phyloP scores from a whole-genome alignment of 805 yeast species.

The Pichia pseudocactophila region DNA sequence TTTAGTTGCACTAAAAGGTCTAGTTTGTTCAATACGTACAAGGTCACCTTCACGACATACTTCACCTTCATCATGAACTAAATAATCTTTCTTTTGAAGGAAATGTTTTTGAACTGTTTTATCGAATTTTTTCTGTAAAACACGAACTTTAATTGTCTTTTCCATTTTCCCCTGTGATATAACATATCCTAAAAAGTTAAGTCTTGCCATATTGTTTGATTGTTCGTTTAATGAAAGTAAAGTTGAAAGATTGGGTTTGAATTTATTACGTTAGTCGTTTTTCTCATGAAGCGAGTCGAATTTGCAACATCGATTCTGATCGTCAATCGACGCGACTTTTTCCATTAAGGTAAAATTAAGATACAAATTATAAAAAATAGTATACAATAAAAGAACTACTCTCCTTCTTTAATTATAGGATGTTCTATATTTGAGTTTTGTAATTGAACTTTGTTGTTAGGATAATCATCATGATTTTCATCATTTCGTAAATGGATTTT shows the following conservation, averaged over 20 bases:
- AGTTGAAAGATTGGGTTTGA: too few relatives aligned
- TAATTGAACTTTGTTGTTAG: not conserved
- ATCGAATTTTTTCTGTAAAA: conserved; percentile 68
- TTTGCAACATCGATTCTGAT: too few relatives aligned
- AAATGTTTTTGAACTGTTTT: conserved; percentile 65
- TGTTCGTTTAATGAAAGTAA: not conserved
- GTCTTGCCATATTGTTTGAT: conserved; percentile 59
- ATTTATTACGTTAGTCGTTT: too few relatives aligned
- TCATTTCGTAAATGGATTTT: conserved; percentile 45
- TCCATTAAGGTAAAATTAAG: too few relatives aligned
- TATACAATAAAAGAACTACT: too few relatives aligned
- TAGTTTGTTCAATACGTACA: conserved; percentile 83
- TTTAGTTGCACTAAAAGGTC: conserved; percentile 77
- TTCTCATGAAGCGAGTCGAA: too few relatives aligned
- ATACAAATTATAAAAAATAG: too few relatives aligned
- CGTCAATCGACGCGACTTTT: not conserved
- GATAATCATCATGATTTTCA: not conserved
- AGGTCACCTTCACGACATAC: conserved; percentile 91
- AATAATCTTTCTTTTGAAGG: conserved; percentile 67
- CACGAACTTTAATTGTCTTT: conserved; percentile 90
- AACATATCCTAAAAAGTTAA: conserved; percentile 85
- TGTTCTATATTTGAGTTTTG: not conserved
- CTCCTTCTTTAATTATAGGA: too few relatives aligned
- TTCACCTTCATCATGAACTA: conserved; percentile 91
- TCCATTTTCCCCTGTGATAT: conserved; percentile 94